Evolutionary conservation across 2,329 filamentous ascomycete species (phyloP).

Genomic region (Ascomycota sp.): DNA sequence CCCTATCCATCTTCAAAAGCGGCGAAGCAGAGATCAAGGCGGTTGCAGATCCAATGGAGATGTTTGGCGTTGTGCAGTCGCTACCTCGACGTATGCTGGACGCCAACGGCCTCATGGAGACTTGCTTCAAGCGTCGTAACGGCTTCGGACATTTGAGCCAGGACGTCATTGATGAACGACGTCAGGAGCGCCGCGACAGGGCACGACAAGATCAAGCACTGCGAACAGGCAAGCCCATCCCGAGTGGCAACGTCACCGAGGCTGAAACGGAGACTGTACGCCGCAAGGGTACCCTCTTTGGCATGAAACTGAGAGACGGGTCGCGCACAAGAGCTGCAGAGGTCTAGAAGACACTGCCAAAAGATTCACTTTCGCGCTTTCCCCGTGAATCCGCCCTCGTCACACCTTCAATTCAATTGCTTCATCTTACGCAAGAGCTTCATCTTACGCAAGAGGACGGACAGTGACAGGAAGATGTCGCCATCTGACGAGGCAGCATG

Average conservation of each 20-base stretch:
- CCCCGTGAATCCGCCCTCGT: too few relatives aligned
- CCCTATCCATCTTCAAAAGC: slow-evolving; percentile 76
- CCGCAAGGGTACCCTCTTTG: slow-evolving; percentile 25
- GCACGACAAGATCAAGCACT: slow-evolving; percentile 20
- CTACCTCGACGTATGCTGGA: slow-evolving; percentile 67
- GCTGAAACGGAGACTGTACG: slow-evolving; percentile 8
- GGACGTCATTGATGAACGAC: slow-evolving; percentile 56
- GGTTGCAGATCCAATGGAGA: slow-evolving; percentile 76
- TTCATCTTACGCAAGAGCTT: too few relatives aligned
- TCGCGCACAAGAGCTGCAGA: slow-evolving; percentile 3
- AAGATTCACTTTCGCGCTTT: too few relatives aligned
- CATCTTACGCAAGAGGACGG: too few relatives aligned
- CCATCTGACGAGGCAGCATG: too few relatives aligned
- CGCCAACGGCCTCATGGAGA: slow-evolving; percentile 61
- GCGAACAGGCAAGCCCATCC: slow-evolving; percentile 9
- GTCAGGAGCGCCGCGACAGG: slow-evolving; percentile 44
- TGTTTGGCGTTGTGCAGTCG: slow-evolving; percentile 83
- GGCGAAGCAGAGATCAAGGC: slow-evolving; percentile 64
- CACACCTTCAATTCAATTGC: too few relatives aligned
- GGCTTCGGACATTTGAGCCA: slow-evolving; percentile 69
- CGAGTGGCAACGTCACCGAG: slow-evolving; percentile 13
- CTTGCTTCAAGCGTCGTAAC: slow-evolving; percentile 61
- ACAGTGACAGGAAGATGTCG: too few relatives aligned
- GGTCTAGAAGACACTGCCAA: slow-evolving; percentile 3
- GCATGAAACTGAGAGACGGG: slow-evolving; percentile 17